These are phyloP conservation scores for Neonectria faginata DNA, from an alignment of 2,329 filamentous ascomycete species.

Conservation along the genomic window DNA sequence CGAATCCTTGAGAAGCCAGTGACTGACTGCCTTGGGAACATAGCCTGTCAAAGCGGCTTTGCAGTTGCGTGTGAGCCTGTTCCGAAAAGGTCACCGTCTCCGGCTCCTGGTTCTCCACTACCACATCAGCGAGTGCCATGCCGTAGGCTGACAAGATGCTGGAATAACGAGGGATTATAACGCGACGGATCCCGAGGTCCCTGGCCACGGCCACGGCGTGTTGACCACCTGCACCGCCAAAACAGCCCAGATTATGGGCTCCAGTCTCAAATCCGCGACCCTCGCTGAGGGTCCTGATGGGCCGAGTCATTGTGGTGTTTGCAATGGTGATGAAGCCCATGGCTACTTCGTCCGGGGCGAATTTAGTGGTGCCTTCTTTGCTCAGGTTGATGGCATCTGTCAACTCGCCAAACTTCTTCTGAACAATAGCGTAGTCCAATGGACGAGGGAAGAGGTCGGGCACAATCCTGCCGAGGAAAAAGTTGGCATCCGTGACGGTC, in stretches of 20 bases:
- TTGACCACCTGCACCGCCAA: constrained; percentile 53
- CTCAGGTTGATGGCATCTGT: constrained; percentile 54
- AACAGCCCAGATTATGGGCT: constrained; percentile 51
- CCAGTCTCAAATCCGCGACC: constrained; percentile 51
- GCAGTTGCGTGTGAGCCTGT: background rate
- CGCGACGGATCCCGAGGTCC: constrained; percentile 52
- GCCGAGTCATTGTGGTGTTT: constrained; percentile 51
- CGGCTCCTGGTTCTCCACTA: constrained; percentile 49
- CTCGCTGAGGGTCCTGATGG: constrained; percentile 51
- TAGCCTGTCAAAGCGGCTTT: constrained; percentile 1
- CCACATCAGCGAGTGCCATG: constrained; percentile 56
- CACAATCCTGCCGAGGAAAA: constrained; percentile 69
- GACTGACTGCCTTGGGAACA: background rate
- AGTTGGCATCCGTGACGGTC: constrained; percentile 77
- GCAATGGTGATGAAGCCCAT: constrained; percentile 52
- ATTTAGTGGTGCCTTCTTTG: constrained; percentile 41
- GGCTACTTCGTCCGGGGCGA: constrained; percentile 49
- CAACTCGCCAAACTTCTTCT: constrained; percentile 53
- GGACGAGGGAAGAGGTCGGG: constrained; percentile 72
- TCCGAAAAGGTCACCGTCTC: constrained; percentile 25
- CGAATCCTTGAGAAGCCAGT: constrained; percentile 4
- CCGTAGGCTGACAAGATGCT: constrained; percentile 59
- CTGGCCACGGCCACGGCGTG: constrained; percentile 54
- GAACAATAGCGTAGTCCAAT: constrained; percentile 53
- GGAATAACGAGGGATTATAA: constrained; percentile 57